Conservation (phyloP, 2,329 filamentous ascomycete species). For the Xylaria sp. region DNA sequence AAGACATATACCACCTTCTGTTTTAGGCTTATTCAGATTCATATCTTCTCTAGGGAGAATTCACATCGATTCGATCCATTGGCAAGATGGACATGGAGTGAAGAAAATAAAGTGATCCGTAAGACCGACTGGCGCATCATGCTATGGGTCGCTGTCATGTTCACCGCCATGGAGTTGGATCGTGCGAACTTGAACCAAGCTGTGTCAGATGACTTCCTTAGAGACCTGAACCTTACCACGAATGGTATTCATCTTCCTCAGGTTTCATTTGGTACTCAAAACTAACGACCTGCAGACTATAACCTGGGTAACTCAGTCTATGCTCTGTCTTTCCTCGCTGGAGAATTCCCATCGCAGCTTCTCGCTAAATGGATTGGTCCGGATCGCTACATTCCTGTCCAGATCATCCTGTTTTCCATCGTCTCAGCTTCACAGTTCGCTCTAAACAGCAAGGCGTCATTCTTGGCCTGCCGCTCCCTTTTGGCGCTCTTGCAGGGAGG, state of each 20-base stretch:
- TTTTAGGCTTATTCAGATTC: not conserved
- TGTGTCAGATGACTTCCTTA: slow-evolving; percentile 54
- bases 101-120: slow-evolving; percentile 40
- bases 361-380: slow-evolving; percentile 56
- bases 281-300: slow-evolving; percentile 44
- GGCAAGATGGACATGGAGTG: slow-evolving; percentile 43
- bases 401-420: slow-evolving; percentile 38
- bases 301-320: slow-evolving; percentile 63
- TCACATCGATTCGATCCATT: slow-evolving; percentile 43
- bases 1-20: not conserved
- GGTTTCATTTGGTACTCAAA: not conserved
- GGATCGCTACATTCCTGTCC: slow-evolving; percentile 39
- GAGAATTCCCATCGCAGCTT: slow-evolving; percentile 66
- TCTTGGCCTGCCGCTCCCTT: slow-evolving; percentile 36
- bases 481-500: slow-evolving; percentile 40
- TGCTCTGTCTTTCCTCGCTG: slow-evolving; percentile 57
- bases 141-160: slow-evolving; percentile 55
- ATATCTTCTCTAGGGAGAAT: slow-evolving; percentile 39
- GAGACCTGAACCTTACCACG: slow-evolving; percentile 50
- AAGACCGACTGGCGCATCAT: slow-evolving; percentile 48
- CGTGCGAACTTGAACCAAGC: slow-evolving; percentile 55
- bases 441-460: slow-evolving; percentile 32
- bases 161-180: slow-evolving; percentile 57
- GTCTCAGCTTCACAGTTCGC: slow-evolving; percentile 40
- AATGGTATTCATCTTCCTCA: slow-evolving; percentile 44